Evolutionary conservation across 495 filamentous ascomycete genomes (phyloP), one percentile per base, ranked within the genome.

Genomic region (Talaromyces proteolyticus): DNA sequence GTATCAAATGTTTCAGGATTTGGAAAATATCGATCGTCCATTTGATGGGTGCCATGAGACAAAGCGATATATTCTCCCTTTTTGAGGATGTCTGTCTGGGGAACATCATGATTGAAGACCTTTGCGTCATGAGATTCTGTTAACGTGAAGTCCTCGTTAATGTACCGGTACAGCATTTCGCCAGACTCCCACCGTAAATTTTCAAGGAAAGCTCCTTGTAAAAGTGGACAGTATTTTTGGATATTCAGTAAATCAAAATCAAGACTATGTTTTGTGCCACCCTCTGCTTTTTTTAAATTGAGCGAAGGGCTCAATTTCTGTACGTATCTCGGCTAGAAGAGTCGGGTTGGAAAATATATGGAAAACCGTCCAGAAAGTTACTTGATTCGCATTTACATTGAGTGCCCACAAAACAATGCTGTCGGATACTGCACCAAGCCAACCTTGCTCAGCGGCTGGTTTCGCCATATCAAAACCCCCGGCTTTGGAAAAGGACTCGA

Each of bases 321-420:
- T 60, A 7, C 74, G 70, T 19, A 86, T 68, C 7, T 66, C 63
- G 17, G 62, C 60, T 7, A 80, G 49, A 17, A 79, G 65, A 1
- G 56, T 57, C 11, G 66, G 64, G 21, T 69, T 70, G 19, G 70
- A 57, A 50, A 74, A 73, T 24, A 85, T 71, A 43, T 72, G 78
- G 16, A 79, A 54, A 18, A 82, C 44, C 39, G 71, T 69, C 80
- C 80, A 85, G 57, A 79, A 84, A 4, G 73, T 70, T 40, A 75
- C 62, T 20, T 72, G 66, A 11, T 73, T 67, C 1, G 70, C 61
- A 49, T 83, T 76, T 7, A 73, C 73, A 52, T 76, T 70, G 50
- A 79, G 57, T n/a, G 72, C 72, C 74, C 80, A 84, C 14, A 81
- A 57, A 19, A 82, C 55, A 2, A 57, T 57, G 6, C 47, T 37